These are phyloP conservation scores for Trichoderma asperellum DNA, from an alignment of 2,329 filamentous ascomycete genomes.

Conservation along the genomic window DNA sequence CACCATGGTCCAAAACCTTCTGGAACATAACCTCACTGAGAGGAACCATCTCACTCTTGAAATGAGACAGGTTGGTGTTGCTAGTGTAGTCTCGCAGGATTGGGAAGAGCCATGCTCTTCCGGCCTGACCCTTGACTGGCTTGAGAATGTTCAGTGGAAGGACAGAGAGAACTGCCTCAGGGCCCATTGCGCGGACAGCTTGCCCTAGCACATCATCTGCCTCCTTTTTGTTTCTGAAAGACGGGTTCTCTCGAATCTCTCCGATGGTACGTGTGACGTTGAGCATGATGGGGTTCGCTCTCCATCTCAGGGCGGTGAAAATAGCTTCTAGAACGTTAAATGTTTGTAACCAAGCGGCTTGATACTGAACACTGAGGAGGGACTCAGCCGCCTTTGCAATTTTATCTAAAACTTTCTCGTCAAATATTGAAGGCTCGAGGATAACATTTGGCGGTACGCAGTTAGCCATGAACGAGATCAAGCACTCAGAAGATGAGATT, in stretches of 20 bases:
- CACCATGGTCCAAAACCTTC: slow-evolving; percentile 79
- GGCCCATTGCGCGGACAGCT: slow-evolving; percentile 87
- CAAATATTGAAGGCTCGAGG: slow-evolving; percentile 85
- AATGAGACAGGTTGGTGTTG: slow-evolving; percentile 86
- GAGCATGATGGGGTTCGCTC: slow-evolving; percentile 75
- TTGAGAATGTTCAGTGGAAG: slow-evolving; percentile 84
- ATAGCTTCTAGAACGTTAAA: slow-evolving; percentile 87
- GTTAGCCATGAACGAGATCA: slow-evolving; percentile 90
- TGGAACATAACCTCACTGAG: slow-evolving; percentile 91
- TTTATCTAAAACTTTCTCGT: slow-evolving; percentile 87
- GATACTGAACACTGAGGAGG: slow-evolving; percentile 86
- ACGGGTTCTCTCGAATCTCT: slow-evolving; percentile 82
- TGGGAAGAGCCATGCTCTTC: slow-evolving; percentile 92
- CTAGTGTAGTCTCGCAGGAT: slow-evolving; percentile 86
- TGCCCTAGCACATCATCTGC: slow-evolving; percentile 88
- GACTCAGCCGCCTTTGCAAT: slow-evolving; percentile 73
- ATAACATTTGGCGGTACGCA: slow-evolving; percentile 84
- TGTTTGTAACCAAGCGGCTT: slow-evolving; percentile 91
- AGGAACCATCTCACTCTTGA: slow-evolving; percentile 83
- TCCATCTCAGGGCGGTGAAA: slow-evolving; percentile 86
- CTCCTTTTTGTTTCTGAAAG: slow-evolving; percentile 92
- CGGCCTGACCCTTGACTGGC: slow-evolving; percentile 75
- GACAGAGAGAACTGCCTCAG: slow-evolving; percentile 78
- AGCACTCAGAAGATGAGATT: slow-evolving; percentile 89
- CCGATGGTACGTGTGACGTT: slow-evolving; percentile 79